A percentile compares a stretch with the other conserved stretches of the same genome.
phyloP scores from a whole-genome alignment of 1,284 basidiomycete species.

The Puccinia novopanici region DNA sequence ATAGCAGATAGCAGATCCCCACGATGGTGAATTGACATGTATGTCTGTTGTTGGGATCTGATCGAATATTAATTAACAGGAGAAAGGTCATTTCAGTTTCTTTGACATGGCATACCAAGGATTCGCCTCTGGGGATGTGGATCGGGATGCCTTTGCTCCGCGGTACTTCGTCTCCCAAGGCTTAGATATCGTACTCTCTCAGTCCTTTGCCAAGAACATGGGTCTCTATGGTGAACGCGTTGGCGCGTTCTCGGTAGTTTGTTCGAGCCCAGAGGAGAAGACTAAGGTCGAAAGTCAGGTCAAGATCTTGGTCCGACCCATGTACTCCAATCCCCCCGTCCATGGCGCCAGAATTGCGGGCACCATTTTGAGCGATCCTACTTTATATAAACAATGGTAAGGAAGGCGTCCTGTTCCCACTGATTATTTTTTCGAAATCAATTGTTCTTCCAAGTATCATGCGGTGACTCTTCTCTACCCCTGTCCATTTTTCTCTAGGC shows the following conservation, averaged over 20 bases:
- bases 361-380: slow-evolving; percentile 60
- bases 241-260: slow-evolving; percentile 59
- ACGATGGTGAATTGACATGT: neutral
- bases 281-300: slow-evolving; percentile 62
- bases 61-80: slow-evolving; percentile 57
- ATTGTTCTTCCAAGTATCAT: neutral
- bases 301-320: slow-evolving; percentile 93
- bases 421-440: too few species aligned
- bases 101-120: slow-evolving; percentile 85
- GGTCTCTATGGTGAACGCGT: slow-evolving; percentile 60
- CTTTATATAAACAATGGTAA: slow-evolving; percentile 61
- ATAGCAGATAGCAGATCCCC: neutral
- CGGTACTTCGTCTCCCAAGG: slow-evolving; percentile 60
- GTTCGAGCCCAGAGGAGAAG: slow-evolving; percentile 57
- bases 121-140: slow-evolving; percentile 61
- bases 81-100: slow-evolving; percentile 86
- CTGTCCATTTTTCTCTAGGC: slow-evolving; percentile 52
- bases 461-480: slow-evolving; percentile 4
- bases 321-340: slow-evolving; percentile 97
- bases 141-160: slow-evolving; percentile 58
- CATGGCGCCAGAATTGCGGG: slow-evolving; percentile 66
- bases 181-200: slow-evolving; percentile 58
- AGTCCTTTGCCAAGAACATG: slow-evolving; percentile 61
- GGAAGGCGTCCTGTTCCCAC: neutral
- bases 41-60: neutral